A percentile compares a stretch with the other conserved stretches of the same genome.
Conservation (phyloP, 2,329 filamentous ascomycete species). For the Fusarium sp. region DNA sequence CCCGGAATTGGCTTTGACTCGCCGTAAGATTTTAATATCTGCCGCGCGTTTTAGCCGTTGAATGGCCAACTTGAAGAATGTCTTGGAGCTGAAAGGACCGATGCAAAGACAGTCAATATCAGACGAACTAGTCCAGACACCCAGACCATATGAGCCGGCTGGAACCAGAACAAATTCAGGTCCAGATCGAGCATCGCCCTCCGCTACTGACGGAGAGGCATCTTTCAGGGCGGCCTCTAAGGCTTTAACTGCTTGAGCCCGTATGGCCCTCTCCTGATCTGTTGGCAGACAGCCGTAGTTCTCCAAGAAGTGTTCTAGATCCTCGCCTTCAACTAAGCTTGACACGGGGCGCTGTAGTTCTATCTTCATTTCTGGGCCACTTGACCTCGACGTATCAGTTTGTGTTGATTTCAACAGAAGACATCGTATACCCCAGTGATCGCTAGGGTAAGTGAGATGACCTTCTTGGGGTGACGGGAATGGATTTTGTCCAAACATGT, state of each 20-base stretch:
- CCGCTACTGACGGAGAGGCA: constrained; percentile 24
- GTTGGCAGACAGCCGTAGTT: constrained; percentile 59
- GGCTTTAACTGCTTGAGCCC: constrained; percentile 58
- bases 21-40: constrained; percentile 64
- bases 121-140: constrained; percentile 69
- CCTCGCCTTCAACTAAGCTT: constrained; percentile 48
- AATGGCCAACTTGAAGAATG: constrained; percentile 69
- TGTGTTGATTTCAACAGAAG: constrained; percentile 46
- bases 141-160: constrained; percentile 74
- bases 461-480: not conserved
- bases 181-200: constrained; percentile 30
- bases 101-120: constrained; percentile 75
- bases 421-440: constrained; percentile 69
- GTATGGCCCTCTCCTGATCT: constrained; percentile 53
- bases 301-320: constrained; percentile 54
- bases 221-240: constrained; percentile 58
- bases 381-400: not conserved
- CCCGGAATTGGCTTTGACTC: constrained; percentile 67
- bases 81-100: constrained; percentile 68
- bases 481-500: constrained; percentile 63
- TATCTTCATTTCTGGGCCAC: constrained; percentile 40
- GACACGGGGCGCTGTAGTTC: constrained; percentile 45
- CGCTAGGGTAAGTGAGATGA: constrained; percentile 55
- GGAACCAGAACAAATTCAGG: constrained; percentile 63
- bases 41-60: constrained; percentile 64